Evolutionary conservation across 2,329 filamentous ascomycete species (phyloP).

Genomic region (Trichoderma brevicompactum): DNA sequence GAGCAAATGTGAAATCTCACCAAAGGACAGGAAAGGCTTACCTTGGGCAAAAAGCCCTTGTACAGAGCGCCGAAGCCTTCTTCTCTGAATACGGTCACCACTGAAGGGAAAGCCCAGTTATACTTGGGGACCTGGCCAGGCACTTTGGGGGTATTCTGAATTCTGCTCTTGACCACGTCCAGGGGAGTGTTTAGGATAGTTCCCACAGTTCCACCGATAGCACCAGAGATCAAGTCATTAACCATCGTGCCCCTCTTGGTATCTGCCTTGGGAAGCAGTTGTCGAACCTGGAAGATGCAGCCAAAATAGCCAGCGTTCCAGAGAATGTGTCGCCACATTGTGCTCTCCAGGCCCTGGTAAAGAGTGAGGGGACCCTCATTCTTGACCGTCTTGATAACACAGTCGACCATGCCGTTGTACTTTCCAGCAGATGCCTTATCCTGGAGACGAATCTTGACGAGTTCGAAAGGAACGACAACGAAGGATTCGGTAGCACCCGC

Average conservation of each 20-base stretch:
- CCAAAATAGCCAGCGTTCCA: constrained; percentile 99
- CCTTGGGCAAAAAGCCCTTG: constrained; percentile 98
- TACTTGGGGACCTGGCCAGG: constrained; percentile 88
- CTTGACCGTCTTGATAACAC: constrained; percentile 78
- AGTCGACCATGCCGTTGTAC: constrained; percentile 82
- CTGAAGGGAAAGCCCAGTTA: constrained; percentile 94
- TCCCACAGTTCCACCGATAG: constrained; percentile 83
- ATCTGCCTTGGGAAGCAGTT: constrained; percentile 77
- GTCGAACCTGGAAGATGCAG: constrained; percentile 95
- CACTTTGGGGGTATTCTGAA: constrained; percentile 89
- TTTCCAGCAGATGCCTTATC: constrained; percentile 91
- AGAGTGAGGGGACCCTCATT: constrained; percentile 84
- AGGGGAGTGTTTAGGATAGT: constrained; percentile 94
- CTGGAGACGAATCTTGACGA: constrained; percentile 97
- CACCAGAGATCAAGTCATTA: constrained; percentile 87
- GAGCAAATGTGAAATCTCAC: background rate
- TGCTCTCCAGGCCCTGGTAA: constrained; percentile 97
- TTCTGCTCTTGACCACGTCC: constrained; percentile 97
- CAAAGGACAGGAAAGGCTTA: constrained; percentile 52
- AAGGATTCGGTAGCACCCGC: constrained; percentile 96
- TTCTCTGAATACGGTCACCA: constrained; percentile 86
- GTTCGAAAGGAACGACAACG: constrained; percentile 96
- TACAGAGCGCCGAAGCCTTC: constrained; percentile 92
- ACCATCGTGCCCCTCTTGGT: constrained; percentile 80
- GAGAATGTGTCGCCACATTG: constrained; percentile 86